Evolutionary conservation across 345 rosid genomes (phyloP), one percentile per base, ranked within the genome.

Genomic region (Firmiana major): DNA sequence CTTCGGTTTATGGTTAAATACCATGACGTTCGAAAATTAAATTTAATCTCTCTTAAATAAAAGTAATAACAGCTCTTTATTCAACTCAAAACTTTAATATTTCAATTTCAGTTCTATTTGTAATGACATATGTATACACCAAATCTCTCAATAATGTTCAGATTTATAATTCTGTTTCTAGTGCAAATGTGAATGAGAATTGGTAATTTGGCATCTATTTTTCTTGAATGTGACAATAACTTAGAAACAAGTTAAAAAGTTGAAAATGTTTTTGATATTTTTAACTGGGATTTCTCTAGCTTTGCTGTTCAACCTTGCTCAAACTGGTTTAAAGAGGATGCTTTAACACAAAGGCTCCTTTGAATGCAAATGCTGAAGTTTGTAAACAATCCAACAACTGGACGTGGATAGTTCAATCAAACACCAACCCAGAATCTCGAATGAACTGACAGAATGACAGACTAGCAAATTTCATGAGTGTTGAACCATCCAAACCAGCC

Each of bases 361-460:
- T 26, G 64, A 59, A 26, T 26, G 19, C 38, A 59, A 11, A 60
- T 60, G 38, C 64, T 60, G 13, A 4, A 34, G 19, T 60, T 60
- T 60, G 7, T 28, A 26, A 8, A 60, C 38, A 60, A 26, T 0
- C 38, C 42, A 48, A 34, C 75, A 53, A 53, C 43, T 9, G 16
- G 58, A 28, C 10, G 48, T 46, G 0, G 28, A 49, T 70, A 3
- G 31, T 26, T 24, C 7, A 66, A 66, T 21, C 19, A 42, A 66
- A 6, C 13, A 46, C 73, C 58, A 69, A 69, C 3, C 42, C 40
- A 69, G 59, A 71, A 51, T 51, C 60, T 31, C 60, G 51, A 17
- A 28, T 31, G 60, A 71, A 49, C 74, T 28, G 42, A 70, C 45
- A 71, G 59, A 36, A 36, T 38, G 75, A 73, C 64, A 55, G 65